Base-by-base conservation (phyloP, 352 stramenopile species). In the Elongisporangium prolatum region DNA sequence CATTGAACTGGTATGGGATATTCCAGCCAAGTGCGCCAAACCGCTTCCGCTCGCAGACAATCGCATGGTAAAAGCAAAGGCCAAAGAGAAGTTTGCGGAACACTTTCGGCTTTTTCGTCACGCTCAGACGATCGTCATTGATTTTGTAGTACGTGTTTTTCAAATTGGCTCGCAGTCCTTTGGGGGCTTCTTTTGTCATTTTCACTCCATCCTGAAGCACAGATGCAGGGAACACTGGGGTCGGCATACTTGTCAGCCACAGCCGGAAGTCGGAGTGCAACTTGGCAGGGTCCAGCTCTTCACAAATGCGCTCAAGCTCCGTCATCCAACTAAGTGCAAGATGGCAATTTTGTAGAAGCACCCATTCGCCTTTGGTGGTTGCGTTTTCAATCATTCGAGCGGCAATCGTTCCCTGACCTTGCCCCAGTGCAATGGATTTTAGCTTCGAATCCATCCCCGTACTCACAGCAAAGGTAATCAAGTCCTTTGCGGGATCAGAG, bases 1-100 rank as follows among this genome's bases (percentile, higher is more conserved):
- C 92, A 61, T 98, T 98, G 64, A 98, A 98, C 57, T 97, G 90
- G 75, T 98, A 98, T 13, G 93, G 93, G 28, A 98, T 98, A 65
- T 98, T 98, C 95, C 95, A 98, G 17, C 95, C 95, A 6, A 98
- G 64, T 3, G 95, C 86, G 2, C 95, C 95, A 57, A 98, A 98
- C 17, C 96, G 89, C 64, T 97, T 92, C 52, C 95, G 87, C 76
- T 98, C 95, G 63, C 97, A 95, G 40, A 97, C 85, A 18, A 94
- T 77, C 5, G 94, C 94, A 54, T 97, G 91, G 71, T 88, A 96
- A 64, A 96, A 95, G 60, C 81, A 90, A 8, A 98, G 71, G 0
- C 87, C 95, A 60, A 98, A 98, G 11, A 98, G 67, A 13, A 98
- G 67, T 58, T 98, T 98, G n/a, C 83, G 86, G 66, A 98, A 98